phyloP scores from a whole-genome alignment of 305 asterid species.

The Rubia peregrina region DNA sequence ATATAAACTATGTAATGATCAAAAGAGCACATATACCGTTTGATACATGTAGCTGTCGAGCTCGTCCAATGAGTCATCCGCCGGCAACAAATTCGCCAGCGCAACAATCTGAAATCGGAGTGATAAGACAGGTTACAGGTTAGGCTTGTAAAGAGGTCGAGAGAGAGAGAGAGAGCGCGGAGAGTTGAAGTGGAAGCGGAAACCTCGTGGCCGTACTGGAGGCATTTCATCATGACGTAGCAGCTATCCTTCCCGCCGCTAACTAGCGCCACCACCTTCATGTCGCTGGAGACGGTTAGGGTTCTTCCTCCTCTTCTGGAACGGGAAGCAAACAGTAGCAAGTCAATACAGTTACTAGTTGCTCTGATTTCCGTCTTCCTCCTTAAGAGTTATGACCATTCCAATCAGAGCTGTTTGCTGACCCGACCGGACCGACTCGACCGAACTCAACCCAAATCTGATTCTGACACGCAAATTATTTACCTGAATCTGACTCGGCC shows the following conservation, averaged over 20 bases:
- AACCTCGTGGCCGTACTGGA: slow-evolving; percentile 80
- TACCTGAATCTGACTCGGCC: too few relatives aligned
- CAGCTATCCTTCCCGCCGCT: slow-evolving; percentile 97
- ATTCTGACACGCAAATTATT: too few relatives aligned
- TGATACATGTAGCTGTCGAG: slow-evolving; percentile 98
- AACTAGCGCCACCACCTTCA: slow-evolving; percentile 90
- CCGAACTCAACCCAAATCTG: too few relatives aligned
- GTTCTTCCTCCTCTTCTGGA: background rate
- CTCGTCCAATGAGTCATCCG: slow-evolving; percentile 72
- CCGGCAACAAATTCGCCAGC: slow-evolving; percentile 83
- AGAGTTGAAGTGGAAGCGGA: slow-evolving; percentile 1
- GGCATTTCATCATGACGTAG: slow-evolving; percentile 92
- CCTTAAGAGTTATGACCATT: too few relatives aligned
- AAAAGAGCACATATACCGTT: slow-evolving; percentile 39
- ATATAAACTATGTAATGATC: background rate
- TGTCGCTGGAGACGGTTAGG: slow-evolving; percentile 15
- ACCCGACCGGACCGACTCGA: fast-evolving
- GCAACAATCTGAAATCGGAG: slow-evolving; percentile 60
- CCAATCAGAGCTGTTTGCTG: too few relatives aligned
- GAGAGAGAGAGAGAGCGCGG: background rate
- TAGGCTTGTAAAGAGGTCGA: background rate
- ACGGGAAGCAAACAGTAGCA: background rate
- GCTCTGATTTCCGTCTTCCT: too few relatives aligned
- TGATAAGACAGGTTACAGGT: background rate
- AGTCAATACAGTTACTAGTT: too few relatives aligned